phyloP scores from a whole-genome alignment of 352 stramenopile species.

The Phytophthora colocasiae region DNA sequence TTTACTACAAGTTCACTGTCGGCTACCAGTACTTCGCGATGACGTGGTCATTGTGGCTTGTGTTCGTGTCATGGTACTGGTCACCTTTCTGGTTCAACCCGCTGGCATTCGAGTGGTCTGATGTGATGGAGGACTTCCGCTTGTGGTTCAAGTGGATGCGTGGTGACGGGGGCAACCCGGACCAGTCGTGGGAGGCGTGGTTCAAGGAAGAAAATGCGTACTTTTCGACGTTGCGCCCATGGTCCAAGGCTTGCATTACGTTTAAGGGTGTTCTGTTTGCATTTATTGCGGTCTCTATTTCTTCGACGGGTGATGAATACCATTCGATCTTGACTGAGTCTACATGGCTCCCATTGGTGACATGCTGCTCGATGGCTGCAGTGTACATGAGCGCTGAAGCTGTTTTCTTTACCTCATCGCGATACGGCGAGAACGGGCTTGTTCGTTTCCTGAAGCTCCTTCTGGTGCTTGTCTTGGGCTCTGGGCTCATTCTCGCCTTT shows the following conservation, averaged over 20 bases:
- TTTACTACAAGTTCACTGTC: slow-evolving; percentile 95
- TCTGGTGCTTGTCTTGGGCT: slow-evolving; percentile 76
- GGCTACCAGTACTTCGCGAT: slow-evolving; percentile 96
- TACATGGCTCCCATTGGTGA: slow-evolving; percentile 67
- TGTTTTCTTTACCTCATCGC: slow-evolving; percentile 65
- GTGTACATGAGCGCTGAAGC: slow-evolving; percentile 76
- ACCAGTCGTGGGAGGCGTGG: slow-evolving; percentile 97
- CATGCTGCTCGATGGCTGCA: slow-evolving; percentile 56
- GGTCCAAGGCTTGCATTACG: slow-evolving; percentile 92
- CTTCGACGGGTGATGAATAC: slow-evolving; percentile 73
- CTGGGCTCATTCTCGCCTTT: slow-evolving; percentile 77
- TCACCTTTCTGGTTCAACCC: slow-evolving; percentile 99
- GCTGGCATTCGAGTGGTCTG: slow-evolving; percentile 96
- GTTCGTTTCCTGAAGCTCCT: slow-evolving; percentile 79
- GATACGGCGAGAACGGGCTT: slow-evolving; percentile 63
- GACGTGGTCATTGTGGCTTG: slow-evolving; percentile 99
- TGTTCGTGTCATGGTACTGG: slow-evolving; percentile 80
- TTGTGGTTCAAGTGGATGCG: slow-evolving; percentile 96
- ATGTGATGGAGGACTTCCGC: slow-evolving; percentile 91
- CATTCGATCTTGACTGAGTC: slow-evolving; percentile 62
- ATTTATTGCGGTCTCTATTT: slow-evolving; percentile 88
- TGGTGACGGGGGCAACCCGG: slow-evolving; percentile 90
- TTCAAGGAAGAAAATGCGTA: slow-evolving; percentile 96
- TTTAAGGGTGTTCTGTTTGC: slow-evolving; percentile 92
- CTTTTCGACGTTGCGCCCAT: slow-evolving; percentile 89